Evolutionary conservation across 371 early-diverging fungal genomes (phyloP).

Genomic region (Synchytrium microbalum): DNA sequence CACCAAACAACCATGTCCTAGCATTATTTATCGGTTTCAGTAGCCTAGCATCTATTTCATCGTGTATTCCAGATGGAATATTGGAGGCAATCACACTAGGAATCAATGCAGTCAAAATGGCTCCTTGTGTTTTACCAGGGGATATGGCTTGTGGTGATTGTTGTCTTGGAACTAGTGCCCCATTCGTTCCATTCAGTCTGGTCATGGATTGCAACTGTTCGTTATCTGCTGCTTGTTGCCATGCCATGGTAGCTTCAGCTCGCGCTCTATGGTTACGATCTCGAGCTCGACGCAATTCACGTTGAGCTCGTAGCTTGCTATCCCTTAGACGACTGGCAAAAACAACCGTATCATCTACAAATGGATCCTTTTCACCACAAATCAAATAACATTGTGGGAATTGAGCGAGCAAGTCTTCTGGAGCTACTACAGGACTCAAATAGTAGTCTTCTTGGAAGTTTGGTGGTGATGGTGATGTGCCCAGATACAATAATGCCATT

Average conservation of each 20-base stretch:
- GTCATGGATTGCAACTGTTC: neutral
- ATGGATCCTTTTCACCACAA: constrained; percentile 92
- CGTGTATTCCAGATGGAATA: neutral
- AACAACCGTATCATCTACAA: constrained; percentile 91
- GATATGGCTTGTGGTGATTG: too few relatives aligned
- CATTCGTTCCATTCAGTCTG: too few relatives aligned
- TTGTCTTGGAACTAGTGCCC: too few relatives aligned
- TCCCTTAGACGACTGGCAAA: constrained; percentile 82
- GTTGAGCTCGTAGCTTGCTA: constrained; percentile 42
- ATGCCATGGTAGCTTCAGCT: neutral
- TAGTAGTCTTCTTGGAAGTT: constrained; percentile 76
- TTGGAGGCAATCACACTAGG: too few relatives aligned
- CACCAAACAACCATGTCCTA: too few relatives aligned
- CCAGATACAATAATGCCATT: constrained; percentile 88
- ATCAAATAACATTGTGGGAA: constrained; percentile 87
- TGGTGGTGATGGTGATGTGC: constrained; percentile 61
- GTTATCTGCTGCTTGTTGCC: neutral
- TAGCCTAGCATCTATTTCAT: neutral
- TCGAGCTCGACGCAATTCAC: constrained; percentile 29
- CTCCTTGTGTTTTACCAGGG: neutral
- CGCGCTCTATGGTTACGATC: neutral
- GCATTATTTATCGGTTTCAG: too few relatives aligned
- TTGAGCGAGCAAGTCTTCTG: constrained; percentile 73
- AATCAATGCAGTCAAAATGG: too few relatives aligned
- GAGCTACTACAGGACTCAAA: constrained; percentile 82